A percentile compares a stretch with the other conserved stretches of the same genome.
Evolutionary conservation across 2,329 filamentous ascomycete genomes (phyloP).

Genomic region (Pseudocercospora crystallina): DNA sequence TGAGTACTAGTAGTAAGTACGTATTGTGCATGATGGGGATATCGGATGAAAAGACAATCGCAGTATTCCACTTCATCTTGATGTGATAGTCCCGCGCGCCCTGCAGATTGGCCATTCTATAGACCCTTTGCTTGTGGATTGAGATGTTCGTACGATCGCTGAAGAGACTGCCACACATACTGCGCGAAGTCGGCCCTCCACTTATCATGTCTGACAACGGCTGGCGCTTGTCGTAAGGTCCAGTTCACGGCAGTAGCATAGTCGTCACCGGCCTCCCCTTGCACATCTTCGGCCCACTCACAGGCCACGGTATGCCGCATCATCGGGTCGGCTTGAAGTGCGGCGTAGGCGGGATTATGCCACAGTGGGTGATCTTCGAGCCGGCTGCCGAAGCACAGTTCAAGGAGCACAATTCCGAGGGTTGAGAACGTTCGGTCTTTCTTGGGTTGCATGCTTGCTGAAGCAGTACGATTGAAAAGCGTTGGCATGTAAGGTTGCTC

Average conservation of each 20-base stretch:
- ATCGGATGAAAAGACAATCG: no score
- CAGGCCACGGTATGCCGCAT: conserved; percentile 13
- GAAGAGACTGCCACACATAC: conserved; percentile 18
- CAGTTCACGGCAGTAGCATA: conserved; percentile 18
- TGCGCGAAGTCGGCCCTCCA: conserved; percentile 19
- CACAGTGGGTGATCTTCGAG: conserved; percentile 14
- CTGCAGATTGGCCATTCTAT: no score
- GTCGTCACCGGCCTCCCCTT: conserved; percentile 19
- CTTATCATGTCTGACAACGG: conserved; percentile 3
- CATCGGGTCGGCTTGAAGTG: conserved; percentile 7
- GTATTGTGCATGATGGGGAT: no score
- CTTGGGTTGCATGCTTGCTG: no score
- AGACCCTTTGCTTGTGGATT: no score
- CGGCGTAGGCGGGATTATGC: conserved; percentile 3
- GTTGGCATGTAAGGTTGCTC: no score
- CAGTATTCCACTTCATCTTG: no score
- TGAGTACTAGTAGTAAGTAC: no score
- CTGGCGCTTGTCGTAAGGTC: conserved; percentile 14
- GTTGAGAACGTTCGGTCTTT: no score
- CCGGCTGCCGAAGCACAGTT: conserved; percentile 17
- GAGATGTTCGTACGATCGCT: not conserved
- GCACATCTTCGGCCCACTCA: conserved; percentile 16
- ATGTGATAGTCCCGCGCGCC: no score
- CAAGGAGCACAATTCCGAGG: conserved; percentile 17
- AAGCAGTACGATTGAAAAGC: no score